Evolutionary conservation across 495 filamentous ascomycete genomes (phyloP), one percentile per base, ranked within the genome.

Genomic region (Lepraria neglecta): DNA sequence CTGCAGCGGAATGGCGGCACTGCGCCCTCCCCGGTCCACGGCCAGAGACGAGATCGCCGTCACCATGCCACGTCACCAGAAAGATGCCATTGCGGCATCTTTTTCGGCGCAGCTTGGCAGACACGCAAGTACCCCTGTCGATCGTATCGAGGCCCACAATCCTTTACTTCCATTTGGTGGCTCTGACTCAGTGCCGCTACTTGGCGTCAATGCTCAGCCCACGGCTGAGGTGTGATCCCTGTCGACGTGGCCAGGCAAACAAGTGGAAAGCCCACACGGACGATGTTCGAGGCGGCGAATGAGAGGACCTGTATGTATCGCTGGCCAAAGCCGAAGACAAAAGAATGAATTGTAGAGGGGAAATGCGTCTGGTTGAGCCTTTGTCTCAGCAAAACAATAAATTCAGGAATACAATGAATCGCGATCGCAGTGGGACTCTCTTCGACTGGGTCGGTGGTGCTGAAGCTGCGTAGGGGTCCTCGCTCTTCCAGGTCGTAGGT

Each of bases 341-440:
- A 42, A 72, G 33, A 14, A 59, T 4, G 57, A 62, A 14, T 62
- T 70, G 6, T n/a, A n/a, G n/a, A n/a, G n/a, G n/a, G n/a, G n/a
- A n/a, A n/a, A n/a, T n/a, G n/a, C n/a, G n/a, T n/a, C n/a, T n/a
- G n/a, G n/a, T n/a, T n/a, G n/a, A n/a, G n/a, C n/a, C n/a, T n/a
- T n/a, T n/a, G n/a, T n/a, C n/a, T n/a, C n/a, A n/a, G n/a, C n/a
- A n/a, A n/a, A n/a, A n/a, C n/a, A n/a, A n/a, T n/a, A n/a, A n/a
- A n/a, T n/a, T n/a, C 2, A 24, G 24, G 24, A 24, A 24, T 24
- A 24, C 24, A 24, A 24, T 24, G 24, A 24, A 24, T 24, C 24
- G 24, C 24, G 1, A 42, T 42, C 38, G 38, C 14, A 6, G 38
- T 42, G 38, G 38, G 38, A 42, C 24, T 24, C 38, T 42, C 38